Evolutionary conservation across 768 basidiomycete genomes (phyloP), one percentile per base, ranked within the genome.

Genomic region (Pholiota microspora): DNA sequence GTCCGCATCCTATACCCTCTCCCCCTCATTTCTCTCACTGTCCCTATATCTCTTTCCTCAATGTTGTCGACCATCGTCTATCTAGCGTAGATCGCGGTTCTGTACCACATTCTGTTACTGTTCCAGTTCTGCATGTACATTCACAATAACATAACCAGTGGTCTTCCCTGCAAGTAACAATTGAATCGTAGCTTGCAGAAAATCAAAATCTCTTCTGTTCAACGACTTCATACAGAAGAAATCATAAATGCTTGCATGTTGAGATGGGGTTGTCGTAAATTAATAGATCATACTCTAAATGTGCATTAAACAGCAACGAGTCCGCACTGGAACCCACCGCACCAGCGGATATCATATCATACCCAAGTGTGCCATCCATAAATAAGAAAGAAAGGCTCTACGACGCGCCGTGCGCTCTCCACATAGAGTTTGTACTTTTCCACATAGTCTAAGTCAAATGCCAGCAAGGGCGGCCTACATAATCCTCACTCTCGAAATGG

Each of bases 201-300:
- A n/a, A n/a, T n/a, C n/a, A n/a, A n/a, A n/a, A n/a, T n/a, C n/a
- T n/a, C n/a, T n/a, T n/a, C n/a, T n/a, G n/a, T n/a, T n/a, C n/a
- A n/a, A n/a, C n/a, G n/a, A n/a, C n/a, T n/a, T n/a, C n/a, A n/a
- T n/a, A n/a, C n/a, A n/a, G n/a, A n/a, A n/a, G n/a, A 31, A n/a
- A 21, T 24, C 18, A 15, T 47, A 23, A 28, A 13, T 38, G 9
- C n/a, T 36, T 21, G 51, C 15, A 45, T 45, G 51, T 42, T 45
- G 53, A 54, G 53, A 42, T 54, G 53, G 53, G 53, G 53, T 29
- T 13, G 2, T n/a, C 45, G 23, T 12, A 34, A 48, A 54, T 16
- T 49, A 54, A 44, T 54, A 54, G 38, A 49, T 40, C 18, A 38
- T 53, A 49, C 47, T 57, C 47, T 57, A 57, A 18, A 49, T 36